Base-by-base conservation (phyloP, 768 basidiomycete species). In the Boletellus ananiceps region DNA sequence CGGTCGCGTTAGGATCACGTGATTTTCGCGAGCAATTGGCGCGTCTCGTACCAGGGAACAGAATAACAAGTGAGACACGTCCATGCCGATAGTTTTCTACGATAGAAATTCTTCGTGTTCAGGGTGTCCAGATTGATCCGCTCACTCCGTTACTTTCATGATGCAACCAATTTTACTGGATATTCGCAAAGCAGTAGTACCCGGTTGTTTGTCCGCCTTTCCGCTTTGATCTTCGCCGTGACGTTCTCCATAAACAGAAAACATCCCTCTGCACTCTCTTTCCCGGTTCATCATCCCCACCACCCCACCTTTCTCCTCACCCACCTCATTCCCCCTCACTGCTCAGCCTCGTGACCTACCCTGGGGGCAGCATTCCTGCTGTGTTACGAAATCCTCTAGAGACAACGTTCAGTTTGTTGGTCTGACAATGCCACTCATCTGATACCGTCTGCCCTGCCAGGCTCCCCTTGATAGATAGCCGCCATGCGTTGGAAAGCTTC, bases 31-130 rank as follows among this genome's bases (percentile, higher is more conserved):
- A n/a, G 4, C 15, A n/a, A 34, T 40, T 33, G 8, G n/a, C 52
- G 46, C 45, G 56, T n/a, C 51, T 23, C 39, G 8, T 48, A n/a
- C 15, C 21, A 33, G n/a, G 21, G 49, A 48, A 51, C 23, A 25
- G 35, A 44, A 52, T 37, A 56, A 61, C 33, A 50, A 39, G 5
- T 54, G 50, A 64, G 54, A 56, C 56, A 60, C 40, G 13, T 31
- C 23, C 39, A 21, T 21, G 31, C 37, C 18, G 32, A 49, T 13
- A 9, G 41, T 19, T 38, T 35, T 38, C 6, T 32, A 29, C 38
- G 38, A 23, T 40, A 4, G 8, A 7, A 43, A 42, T 32, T 27
- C 8, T 2, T 12, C 29, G n/a, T 41, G 6, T 29, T 21, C 9
- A 2, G 3, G 27, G 27, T 25, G 13, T 18, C 8, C 37, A 4